Evolutionary conservation across 768 basidiomycete genomes (phyloP).

Genomic region (Roridomyces roridus): DNA sequence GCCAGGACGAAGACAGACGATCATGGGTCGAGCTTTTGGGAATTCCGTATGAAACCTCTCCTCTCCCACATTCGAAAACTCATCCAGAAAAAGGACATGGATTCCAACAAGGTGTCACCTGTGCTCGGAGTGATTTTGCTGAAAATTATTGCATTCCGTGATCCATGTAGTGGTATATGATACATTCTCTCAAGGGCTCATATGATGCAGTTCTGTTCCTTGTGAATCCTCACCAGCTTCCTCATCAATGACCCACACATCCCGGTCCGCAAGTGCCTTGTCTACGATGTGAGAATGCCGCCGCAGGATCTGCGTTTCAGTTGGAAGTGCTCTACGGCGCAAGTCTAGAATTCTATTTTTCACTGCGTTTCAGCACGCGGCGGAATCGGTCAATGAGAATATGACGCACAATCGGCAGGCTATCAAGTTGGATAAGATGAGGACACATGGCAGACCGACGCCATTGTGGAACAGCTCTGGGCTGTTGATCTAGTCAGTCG

Average conservation of each 20-base stretch:
- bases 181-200: neutral
- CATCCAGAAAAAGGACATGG: slow-evolving; percentile 63
- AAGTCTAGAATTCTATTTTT: slow-evolving; percentile 43
- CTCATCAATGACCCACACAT: slow-evolving; percentile 15
- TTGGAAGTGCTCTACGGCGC: slow-evolving; percentile 42
- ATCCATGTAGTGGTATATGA: neutral
- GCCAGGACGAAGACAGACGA: slow-evolving; percentile 49
- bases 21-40: slow-evolving; percentile 64
- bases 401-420: slow-evolving; percentile 42
- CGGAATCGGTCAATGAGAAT: neutral
- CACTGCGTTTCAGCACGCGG: neutral
- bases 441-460: slow-evolving; percentile 42
- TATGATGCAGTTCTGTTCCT: too few species aligned
- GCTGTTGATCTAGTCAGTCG: too few species aligned
- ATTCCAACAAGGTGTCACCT: slow-evolving; percentile 59
- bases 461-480: slow-evolving; percentile 38
- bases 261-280: slow-evolving; percentile 1
- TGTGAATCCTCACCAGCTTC: neutral
- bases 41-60: slow-evolving; percentile 54
- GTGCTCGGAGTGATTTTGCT: slow-evolving; percentile 45
- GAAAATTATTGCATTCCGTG: slow-evolving; percentile 32
- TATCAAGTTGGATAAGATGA: slow-evolving; percentile 43
- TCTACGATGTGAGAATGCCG: slow-evolving; percentile 36
- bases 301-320: slow-evolving; percentile 37
- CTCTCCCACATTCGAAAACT: neutral